A percentile compares a stretch with the other conserved stretches of the same genome.
phyloP scores from a whole-genome alignment of 768 basidiomycete genomes.

The Podaxis sp. region DNA sequence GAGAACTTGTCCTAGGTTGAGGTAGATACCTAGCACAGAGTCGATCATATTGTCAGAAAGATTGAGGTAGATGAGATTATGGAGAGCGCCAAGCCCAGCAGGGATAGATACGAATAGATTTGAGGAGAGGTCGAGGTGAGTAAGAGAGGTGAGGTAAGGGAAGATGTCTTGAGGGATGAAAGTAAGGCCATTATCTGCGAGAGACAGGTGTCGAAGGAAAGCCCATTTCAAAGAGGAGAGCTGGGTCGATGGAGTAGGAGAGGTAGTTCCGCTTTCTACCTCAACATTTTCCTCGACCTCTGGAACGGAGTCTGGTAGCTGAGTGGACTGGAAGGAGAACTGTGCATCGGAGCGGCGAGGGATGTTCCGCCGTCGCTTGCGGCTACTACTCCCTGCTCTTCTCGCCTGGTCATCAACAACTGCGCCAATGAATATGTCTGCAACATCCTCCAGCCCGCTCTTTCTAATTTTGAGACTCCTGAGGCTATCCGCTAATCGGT shows the following conservation, averaged over 20 bases:
- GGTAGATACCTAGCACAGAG: slow-evolving; percentile 86
- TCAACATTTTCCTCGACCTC: slow-evolving; percentile 25
- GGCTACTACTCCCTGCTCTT: slow-evolving; percentile 49
- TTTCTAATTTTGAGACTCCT: slow-evolving; percentile 70
- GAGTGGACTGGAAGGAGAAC: slow-evolving; percentile 11
- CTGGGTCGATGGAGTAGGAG: slow-evolving; percentile 27
- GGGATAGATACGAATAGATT: slow-evolving; percentile 91
- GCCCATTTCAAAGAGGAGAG: slow-evolving; percentile 69
- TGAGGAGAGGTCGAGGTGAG: slow-evolving; percentile 84
- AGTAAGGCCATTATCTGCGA: slow-evolving; percentile 78
- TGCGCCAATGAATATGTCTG: slow-evolving; percentile 70
- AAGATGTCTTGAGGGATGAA: slow-evolving; percentile 70
- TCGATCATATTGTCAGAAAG: slow-evolving; percentile 98
- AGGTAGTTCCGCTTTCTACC: slow-evolving; percentile 17
- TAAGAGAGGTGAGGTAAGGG: slow-evolving; percentile 65
- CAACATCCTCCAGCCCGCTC: slow-evolving; percentile 79
- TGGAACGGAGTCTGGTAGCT: slow-evolving; percentile 11
- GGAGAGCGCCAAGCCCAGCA: slow-evolving; percentile 64
- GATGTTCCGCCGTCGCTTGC: slow-evolving; percentile 42
- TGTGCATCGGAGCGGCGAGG: slow-evolving; percentile 17
- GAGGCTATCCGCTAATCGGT: slow-evolving; percentile 64
- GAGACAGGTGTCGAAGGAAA: slow-evolving; percentile 67
- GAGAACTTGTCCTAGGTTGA: slow-evolving; percentile 71
- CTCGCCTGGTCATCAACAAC: slow-evolving; percentile 76
- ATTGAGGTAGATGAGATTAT: slow-evolving; percentile 86